Evolutionary conservation across 2,329 filamentous ascomycete genomes (phyloP), one percentile per base, ranked within the genome.

Genomic region (Talaromyces sp.): DNA sequence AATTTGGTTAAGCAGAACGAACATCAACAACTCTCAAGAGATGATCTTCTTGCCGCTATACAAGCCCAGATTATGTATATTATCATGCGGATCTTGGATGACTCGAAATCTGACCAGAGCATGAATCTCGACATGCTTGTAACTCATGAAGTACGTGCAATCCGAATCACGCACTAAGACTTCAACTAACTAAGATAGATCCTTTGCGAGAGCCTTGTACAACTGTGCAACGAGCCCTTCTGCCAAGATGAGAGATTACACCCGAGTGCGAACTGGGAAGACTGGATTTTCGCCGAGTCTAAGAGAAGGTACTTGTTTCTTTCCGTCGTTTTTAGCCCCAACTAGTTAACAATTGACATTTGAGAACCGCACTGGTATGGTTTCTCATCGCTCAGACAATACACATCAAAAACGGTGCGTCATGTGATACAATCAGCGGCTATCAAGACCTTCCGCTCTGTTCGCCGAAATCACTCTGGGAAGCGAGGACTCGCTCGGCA

Each of bases 11-110:
- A n/a, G 5, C 8, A 54, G 51, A 54, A 54, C 29, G 27, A 54
- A 1, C 22, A 56, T 8, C 49, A 27, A 5, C 10, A 56, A 25
- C 47, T 63, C 10, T 34, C 61, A 15, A 43, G 38, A 17, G 17
- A 29, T 2, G 36, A 63, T 1, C 49, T 43, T 34, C 61, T 63
- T 5, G 49, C 49, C 13, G 49, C 61, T 13, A 47, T 63, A 63
- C 61, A 63, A 63, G 49, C 49, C 13, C 51, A 43, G n/a, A 29
- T 63, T 11, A 47, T 63, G n/a, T 63, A 63, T 36, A 56, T 63
- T 10, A 56, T 63, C 2, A 63, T 63, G 61, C 61, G 61, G 29
- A 29, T 63, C 25, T 19, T 63, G 13, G 61, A 63, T 29, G 27
- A 58, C 49, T 63, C 49, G 4, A 22, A 63, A 13, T 34, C n/a